A percentile compares a stretch with the other conserved stretches of the same genome.
phyloP scores from a whole-genome alignment of 2,329 filamentous ascomycete genomes.

The Trichophyton simii region DNA sequence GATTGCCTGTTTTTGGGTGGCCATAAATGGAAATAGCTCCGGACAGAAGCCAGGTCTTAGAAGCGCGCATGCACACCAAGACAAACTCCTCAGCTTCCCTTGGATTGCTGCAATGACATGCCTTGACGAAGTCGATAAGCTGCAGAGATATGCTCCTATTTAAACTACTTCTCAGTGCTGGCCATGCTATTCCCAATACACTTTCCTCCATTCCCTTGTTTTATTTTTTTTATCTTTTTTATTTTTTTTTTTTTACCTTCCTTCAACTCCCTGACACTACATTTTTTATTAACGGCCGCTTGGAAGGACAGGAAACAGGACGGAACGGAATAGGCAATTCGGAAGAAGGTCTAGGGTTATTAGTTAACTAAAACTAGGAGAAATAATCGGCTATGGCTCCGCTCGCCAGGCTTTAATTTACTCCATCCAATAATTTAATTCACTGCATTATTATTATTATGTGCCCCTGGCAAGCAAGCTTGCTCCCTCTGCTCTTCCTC shows the following conservation, averaged over 20 bases:
- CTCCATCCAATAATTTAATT: no score
- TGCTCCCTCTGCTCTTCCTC: no score
- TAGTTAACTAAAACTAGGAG: not conserved
- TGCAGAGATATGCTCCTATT: slow-evolving; percentile 12
- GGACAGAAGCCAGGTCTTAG: not conserved
- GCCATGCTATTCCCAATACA: no score
- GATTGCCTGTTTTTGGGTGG: slow-evolving; percentile 17
- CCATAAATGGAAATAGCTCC: slow-evolving; percentile 7
- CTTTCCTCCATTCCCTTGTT: no score
- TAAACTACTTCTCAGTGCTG: not conserved
- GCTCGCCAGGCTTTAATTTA: no score
- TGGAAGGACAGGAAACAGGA: not conserved
- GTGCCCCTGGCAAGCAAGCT: no score
- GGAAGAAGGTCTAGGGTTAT: not conserved
- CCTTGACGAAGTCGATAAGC: slow-evolving; percentile 17
- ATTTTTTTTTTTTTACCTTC: not conserved
- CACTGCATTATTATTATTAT: no score
- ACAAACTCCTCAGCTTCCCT: slow-evolving; percentile 16
- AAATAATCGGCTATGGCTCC: not conserved
- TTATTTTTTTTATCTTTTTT: not conserved
- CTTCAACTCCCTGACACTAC: not conserved
- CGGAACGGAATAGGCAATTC: not conserved
- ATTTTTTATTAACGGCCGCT: not conserved
- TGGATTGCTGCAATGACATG: slow-evolving; percentile 20
- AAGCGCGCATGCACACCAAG: slow-evolving; percentile 2